phyloP scores from a whole-genome alignment of 805 yeast genomes.

The Scheffersomyces lignosus region DNA sequence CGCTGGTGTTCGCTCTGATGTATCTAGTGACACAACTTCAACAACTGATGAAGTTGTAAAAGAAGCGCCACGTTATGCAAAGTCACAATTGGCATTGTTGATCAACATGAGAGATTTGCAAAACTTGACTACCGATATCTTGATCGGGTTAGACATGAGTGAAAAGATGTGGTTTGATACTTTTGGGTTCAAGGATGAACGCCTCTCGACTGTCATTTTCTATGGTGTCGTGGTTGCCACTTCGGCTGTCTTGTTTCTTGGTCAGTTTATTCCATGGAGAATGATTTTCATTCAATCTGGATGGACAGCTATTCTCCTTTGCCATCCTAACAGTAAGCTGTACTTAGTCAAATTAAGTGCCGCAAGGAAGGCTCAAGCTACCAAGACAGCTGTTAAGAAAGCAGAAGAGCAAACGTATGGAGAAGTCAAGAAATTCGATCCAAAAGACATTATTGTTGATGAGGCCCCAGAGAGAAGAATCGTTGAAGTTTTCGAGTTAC shows the following conservation, averaged over 20 bases:
- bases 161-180: conserved; percentile 60
- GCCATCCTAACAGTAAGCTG: conserved; percentile 60
- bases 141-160: conserved; percentile 48
- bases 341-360: conserved; percentile 17
- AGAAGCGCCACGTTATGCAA: conserved; percentile 19
- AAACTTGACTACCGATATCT: conserved; percentile 55
- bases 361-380: conserved; percentile 7
- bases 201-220: conserved; percentile 59
- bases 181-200: conserved; percentile 72
- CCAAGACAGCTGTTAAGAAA: neutral
- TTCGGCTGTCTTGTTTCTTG: conserved; percentile 42
- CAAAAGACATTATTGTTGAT: conserved; percentile 64
- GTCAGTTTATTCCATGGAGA: conserved; percentile 65
- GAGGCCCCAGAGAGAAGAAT: conserved; percentile 57
- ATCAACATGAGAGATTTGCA: conserved; percentile 76
- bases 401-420: conserved; percentile 5
- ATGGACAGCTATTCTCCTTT: conserved; percentile 53
- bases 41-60: conserved; percentile 3
- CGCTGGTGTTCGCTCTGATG: neutral
- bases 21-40: conserved; percentile 1
- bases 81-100: conserved; percentile 42
- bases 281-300: conserved; percentile 52
- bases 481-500: conserved; percentile 81
- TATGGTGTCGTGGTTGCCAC: conserved; percentile 33
- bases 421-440: conserved; percentile 34